Base-by-base conservation (phyloP, 352 stramenopile species). In the Thalassiosira livingstoniorum region DNA sequence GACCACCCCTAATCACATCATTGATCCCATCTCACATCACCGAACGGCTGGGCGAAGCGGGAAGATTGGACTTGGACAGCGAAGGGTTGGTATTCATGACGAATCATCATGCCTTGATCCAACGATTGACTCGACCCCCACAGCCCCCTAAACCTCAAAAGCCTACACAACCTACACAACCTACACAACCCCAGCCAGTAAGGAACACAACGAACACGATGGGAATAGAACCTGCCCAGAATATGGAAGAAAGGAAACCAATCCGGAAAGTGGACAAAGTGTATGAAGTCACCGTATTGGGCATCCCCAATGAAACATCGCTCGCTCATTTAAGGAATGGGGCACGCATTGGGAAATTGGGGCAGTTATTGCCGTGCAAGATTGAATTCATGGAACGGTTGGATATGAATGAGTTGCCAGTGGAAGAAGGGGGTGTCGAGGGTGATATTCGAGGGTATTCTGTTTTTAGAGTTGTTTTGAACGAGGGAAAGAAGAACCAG, bases 21-120 rank as follows among this genome's bases (percentile, higher is more conserved):
- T 27, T 58, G 11, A 5, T 58, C 7, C 47, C 47, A 15, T 27
- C 47, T 11, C 47, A 58, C 21, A 58, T 58, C 5, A 25, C 11
- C 11, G 47, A 58, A 58, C 5, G 47, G 47, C 27, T 58, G 47
- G 47, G 47, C 47, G 4, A 58, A 10, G 47, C 27, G 47, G 47
- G 47, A 29, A 58, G 47, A 58, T 58, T 58, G 47, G 47, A 58
- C 27, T 27, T 58, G 47, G 47, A 58, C 4, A 58, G 47, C 21
- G 47, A 58, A n/a, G 47, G 47, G 4, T 58, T 58, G 47, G 47
- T 58, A 27, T 58, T 58, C n/a, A 58, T 58, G 47, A 58, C 47
- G 21, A 58, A 58, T 27, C 11, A 58, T 58, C 47, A 58, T 58
- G 21, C 47, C 7, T 58, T 58, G 47, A 58, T 58, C 4, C 11